Evolutionary conservation across 495 filamentous ascomycete species (phyloP), one percentile per base, ranked within the genome.

Genomic region (Tuber melanosporum): DNA sequence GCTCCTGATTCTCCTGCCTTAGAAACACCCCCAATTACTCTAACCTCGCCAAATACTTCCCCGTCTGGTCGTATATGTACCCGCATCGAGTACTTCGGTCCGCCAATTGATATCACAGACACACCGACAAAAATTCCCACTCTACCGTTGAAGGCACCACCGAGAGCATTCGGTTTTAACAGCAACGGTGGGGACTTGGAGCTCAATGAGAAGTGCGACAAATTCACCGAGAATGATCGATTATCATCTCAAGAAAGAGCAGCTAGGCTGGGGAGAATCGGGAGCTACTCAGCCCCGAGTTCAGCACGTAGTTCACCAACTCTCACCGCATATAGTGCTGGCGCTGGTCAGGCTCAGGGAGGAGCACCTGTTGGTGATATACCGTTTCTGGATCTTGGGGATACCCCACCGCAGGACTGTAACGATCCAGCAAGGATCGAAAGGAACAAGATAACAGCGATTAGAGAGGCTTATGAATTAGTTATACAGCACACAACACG

Each of bases 401-500:
- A 82, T 78, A 74, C 74, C 45, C 57, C n/a, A 32, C 41, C 70
- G 5, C 32, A 75, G 57, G 72, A 82, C 26, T 15, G 3, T 32
- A 10, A 42, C 52, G 76, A 76, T 75, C 77, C 72, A 75, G 41
- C 70, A 42, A 79, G 78, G 73, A 70, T 52, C 10, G 78, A 72
- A 19, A 74, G 78, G 41, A 69, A 49, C 43, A 82, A 77, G 62
- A 72, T 73, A 44, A 83, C 72, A 12, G 83, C 75, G 71, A 84
- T 79, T 39, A 82, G 82, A 8, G 86, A 87, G 77, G 88, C 88
- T 36, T 85, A 86, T 47, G 85, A 87, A 36, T 83, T 90, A 12
- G 88, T 89, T 17, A 85, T 86, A 66, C 85, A 85, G n/a, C 88
- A 89, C 76, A 88, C 88, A 46, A 84, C 83, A 39, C 75, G 84